Base-by-base conservation (phyloP, 345 rosid genomes). In the Ricinus communis region DNA sequence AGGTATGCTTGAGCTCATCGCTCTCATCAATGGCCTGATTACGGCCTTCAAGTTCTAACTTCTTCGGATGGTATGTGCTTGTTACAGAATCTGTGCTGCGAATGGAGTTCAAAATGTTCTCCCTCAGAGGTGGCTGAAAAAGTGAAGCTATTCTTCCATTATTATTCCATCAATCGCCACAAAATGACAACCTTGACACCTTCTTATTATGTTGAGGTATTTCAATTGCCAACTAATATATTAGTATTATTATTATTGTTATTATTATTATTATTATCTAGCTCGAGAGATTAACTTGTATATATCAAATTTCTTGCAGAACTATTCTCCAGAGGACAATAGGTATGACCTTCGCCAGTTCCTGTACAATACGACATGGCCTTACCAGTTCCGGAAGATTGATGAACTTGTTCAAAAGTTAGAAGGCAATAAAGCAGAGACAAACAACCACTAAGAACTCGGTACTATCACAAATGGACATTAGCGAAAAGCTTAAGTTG, bases 131-230 rank as follows among this genome's bases (percentile, higher is more conserved):
- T 93, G 72, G 93, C 93, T 55, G 96, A 93, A 33, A 96, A 96
- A 88, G 98, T 96, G 76, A 93, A 93, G 68, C 82, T 86, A 76
- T 96, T 96, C 88, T 96, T 96, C 90, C 91, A 93, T 75, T 90
- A 87, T 75, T 96, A 96, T 77, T 96, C 99, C 57, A 89, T 96
- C 45, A 96, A 96, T 77, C 90, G 98, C 30, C 99, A 96, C 84
- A 96, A 96, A 73, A 93, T 96, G 98, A 96, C 97, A 0, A 90
- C 87, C 58, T 78, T 96, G 64, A 93, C 99, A 55, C 99, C 98
- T 18, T 93, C 98, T 16, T 96, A 96, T 60, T 98, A 96, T 57
- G 98, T 98, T 5, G 99, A 96, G 99, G 99, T 96, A 82, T 1
- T 66, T 69, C 28, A 33, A 22, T n/a, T n/a, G 38, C 28, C 31